Evolutionary conservation across 2,329 filamentous ascomycete species (phyloP), one percentile per base, ranked within the genome.

Genomic region (Fusarium torulosum): DNA sequence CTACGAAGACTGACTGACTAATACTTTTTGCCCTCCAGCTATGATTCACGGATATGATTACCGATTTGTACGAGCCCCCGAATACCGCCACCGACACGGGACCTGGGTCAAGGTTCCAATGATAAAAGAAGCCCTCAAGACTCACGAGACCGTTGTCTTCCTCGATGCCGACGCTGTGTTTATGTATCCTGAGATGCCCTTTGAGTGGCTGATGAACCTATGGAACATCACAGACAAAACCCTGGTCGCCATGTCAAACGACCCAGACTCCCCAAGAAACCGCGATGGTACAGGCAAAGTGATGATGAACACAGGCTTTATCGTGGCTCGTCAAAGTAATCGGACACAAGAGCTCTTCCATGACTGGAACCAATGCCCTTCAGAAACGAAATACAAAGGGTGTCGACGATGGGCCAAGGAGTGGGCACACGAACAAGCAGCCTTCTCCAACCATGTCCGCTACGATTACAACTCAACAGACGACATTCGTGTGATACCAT

Each of bases 31-130:
- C 4, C 1, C 6, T 13, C 7, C 15, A 74, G 72, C 72, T 7
- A 68, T 74, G 67, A 82, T 84, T 59, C 82, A 84, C 72, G 81
- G 82, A 20, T 83, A 83, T 72, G 80, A 83, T 54, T 84, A 84
- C 73, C 81, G 81, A 53, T 80, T 83, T 58, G 76, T 83, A 40
- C 79, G 78, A 59, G 79, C 79, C 1, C 76, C 79, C 31, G 72
- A 78, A 41, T 79, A 80, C 57, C 67, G 72, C 4, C 77, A 80
- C 45, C 79, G 80, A 52, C 78, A 77, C 70, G 77, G 78, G 31
- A 83, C 81, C 14, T 84, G 82, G 83, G 79, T 81, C 38, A 80
- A 81, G 63, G 78, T 82, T 3, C 76, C 79, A 13, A 74, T 77
- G 15, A 72, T 83, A 29, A 72, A 75, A 37, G 72, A 80, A 51